Evolutionary conservation across 2,329 filamentous ascomycete genomes (phyloP), one percentile per base, ranked within the genome.

Genomic region (Beauveria australis): DNA sequence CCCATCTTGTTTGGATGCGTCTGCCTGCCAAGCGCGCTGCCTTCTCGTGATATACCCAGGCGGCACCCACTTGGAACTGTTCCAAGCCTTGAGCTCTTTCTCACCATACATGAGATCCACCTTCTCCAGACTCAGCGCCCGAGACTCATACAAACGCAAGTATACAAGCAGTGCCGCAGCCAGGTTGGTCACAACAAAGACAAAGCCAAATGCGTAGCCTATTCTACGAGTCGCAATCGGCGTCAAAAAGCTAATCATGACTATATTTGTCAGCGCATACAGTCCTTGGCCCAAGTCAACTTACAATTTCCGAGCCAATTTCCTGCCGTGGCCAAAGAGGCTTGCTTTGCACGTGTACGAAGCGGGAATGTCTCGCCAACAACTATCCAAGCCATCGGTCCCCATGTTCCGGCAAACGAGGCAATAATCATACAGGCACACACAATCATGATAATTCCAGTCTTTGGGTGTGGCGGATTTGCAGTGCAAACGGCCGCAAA

Each of bases 401-500:
- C 87, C 86, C 86, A 90, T 2, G 86, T 89, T 49, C 77, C 64
- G 2, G 88, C 88, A 66, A 89, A 92, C 1, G 83, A 86, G 53
- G 84, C 81, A 60, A 91, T 91, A 73, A 90, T 91, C 76, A 91
- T 82, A 72, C 85, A 89, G 3, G 87, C 85, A 59, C 87, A 83
- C 10, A 88, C 83, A 65, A 91, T 89, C 81, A 91, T 86, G 63
- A 86, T 80, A 6, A 84, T 82, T 12, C 87, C 87, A 14, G 83
- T 78, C 0, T 74, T 71, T 10, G 72, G 70, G 65, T 75, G 80
- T 41, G 78, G 80, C 51, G 78, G 67, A 47, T 73, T 66, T 9
- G 71, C 72, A 37, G 79, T 78, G 8, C 85, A 81, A 37, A 88
- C 77, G 0, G 78, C 76, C 33, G 83, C 86, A 68, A 88, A 89